Evolutionary conservation across 2,329 filamentous ascomycete species (phyloP), one percentile per base, ranked within the genome.

Genomic region (Chaetomium strumarium): DNA sequence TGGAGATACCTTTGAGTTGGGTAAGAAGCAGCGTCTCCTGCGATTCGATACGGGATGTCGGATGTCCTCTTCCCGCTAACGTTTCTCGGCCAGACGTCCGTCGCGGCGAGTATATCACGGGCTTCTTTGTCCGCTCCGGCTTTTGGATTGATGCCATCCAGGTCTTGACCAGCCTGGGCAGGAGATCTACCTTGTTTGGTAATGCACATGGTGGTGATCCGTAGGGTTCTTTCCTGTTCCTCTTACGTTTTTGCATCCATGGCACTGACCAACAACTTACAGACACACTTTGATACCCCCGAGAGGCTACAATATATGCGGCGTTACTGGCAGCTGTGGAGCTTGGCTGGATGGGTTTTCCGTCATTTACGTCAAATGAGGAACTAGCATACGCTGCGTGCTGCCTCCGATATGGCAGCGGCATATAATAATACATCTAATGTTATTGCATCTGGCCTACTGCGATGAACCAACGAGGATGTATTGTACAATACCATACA

Each of bases 231-330:
- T 17, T 44, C 24, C 39, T 12, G 20, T 12, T 39, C 11, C 24
- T 45, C 14, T 29, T 14, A 8, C 38, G 24, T 29, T n/a, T 34
- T 37, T 12, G 24, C 14, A 37, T 47, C 10, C 4, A 9, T 42
- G 46, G 51, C n/a, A 31, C 54, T 45, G 17, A 16, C 39, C 39
- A 57, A 43, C 63, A 68, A 10, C 54, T 69, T 46, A 1, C 61
- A 96, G 92, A 58, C 86, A 91, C 68, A 93, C 85, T 33, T 76
- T 99, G 55, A 88, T 97, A 61, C 90, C 92, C 47, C 93, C 93
- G 11, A 79, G 87, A 60, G 92, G 92, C 45, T 96, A 93, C 71
- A 88, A 78, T 59, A 85, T 97, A 64, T 91, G 88, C 56, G 93
- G 93, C 54, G 78, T 97, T 58, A 86, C 88, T 11, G 93, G 93